These are phyloP conservation scores for Ampelocalamus luodianensis DNA, from an alignment of 176 grass and related monocot species.

Conservation along the genomic window DNA sequence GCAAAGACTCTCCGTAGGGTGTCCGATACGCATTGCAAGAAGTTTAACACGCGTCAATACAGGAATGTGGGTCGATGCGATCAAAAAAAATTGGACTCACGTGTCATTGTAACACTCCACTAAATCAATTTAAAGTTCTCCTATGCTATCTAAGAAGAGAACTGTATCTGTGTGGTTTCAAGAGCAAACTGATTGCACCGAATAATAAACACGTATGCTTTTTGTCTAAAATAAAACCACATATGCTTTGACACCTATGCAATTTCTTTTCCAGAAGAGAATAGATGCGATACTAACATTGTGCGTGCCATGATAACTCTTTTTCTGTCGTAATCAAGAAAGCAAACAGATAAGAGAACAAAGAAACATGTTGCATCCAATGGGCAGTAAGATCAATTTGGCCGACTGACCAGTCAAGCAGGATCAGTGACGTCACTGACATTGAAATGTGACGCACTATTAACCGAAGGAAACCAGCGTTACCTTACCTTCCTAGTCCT, in stretches of 20 bases:
- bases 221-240: conserved; percentile 9
- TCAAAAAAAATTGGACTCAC: no score
- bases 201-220: neutral
- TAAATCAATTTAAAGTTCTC: conserved; percentile 5
- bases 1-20: no score
- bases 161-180: neutral
- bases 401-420: conserved; percentile 22
- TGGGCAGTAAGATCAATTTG: conserved; percentile 32
- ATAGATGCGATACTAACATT: conserved; percentile 40
- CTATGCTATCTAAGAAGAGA: conserved; percentile 17
- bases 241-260: conserved; percentile 40
- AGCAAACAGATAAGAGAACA: conserved; percentile 47
- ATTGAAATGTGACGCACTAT: conserved; percentile 5
- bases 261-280: conserved; percentile 36
- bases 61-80: no score
- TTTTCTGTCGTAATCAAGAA: conserved; percentile 32
- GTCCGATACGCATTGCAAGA: no score
- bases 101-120: neutral
- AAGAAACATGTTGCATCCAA: conserved; percentile 42
- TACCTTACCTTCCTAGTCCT: neutral
- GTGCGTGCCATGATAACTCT: conserved; percentile 8
- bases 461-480: conserved; percentile 21
- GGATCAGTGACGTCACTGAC: conserved; percentile 32
- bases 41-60: no score
- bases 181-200: conserved; percentile 9